Evolutionary conservation across 768 basidiomycete genomes (phyloP).

Genomic region (Vishniacozyma victoriae): DNA sequence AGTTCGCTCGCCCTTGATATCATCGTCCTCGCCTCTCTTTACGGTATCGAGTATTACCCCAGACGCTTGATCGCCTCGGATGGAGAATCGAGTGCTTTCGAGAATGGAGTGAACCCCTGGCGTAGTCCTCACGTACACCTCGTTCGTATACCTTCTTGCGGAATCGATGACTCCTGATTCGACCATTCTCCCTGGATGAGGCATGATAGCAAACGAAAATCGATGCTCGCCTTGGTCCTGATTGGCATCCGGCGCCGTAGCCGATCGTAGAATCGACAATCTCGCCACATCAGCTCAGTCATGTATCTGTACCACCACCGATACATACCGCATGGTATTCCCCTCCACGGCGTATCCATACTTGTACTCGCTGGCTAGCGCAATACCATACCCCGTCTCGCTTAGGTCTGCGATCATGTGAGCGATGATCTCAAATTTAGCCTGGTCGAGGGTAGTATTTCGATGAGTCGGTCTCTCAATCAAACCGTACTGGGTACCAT

Average conservation of each 20-base stretch:
- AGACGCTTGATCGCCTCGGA: slow-evolving; percentile 43
- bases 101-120: no score
- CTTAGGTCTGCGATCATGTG: slow-evolving; percentile 58
- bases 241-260: slow-evolving; percentile 56
- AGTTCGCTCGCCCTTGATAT: slow-evolving; percentile 48
- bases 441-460: slow-evolving; percentile 67
- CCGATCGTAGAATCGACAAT: slow-evolving; percentile 83
- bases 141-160: slow-evolving; percentile 12
- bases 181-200: slow-evolving; percentile 53
- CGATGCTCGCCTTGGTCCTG: slow-evolving; percentile 51
- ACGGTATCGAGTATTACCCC: slow-evolving; percentile 6
- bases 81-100: slow-evolving; percentile 1
- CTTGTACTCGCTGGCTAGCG: slow-evolving; percentile 84
- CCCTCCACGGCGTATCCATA: slow-evolving; percentile 79
- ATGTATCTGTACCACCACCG: no score
- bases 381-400: slow-evolving; percentile 84
- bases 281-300: slow-evolving; percentile 1
- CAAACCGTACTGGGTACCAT: slow-evolving; percentile 87
- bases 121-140: background rate
- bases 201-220: slow-evolving; percentile 85
- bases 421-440: slow-evolving; percentile 91
- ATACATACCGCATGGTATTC: slow-evolving; percentile 57
- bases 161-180: slow-evolving; percentile 11
- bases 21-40: slow-evolving; percentile 11
- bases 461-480: slow-evolving; percentile 86